Percentiles rank a stretch among this genome's conserved stretches.
Evolutionary conservation across 2,329 filamentous ascomycete genomes (phyloP).

Genomic region (Harringtonia lauricola): DNA sequence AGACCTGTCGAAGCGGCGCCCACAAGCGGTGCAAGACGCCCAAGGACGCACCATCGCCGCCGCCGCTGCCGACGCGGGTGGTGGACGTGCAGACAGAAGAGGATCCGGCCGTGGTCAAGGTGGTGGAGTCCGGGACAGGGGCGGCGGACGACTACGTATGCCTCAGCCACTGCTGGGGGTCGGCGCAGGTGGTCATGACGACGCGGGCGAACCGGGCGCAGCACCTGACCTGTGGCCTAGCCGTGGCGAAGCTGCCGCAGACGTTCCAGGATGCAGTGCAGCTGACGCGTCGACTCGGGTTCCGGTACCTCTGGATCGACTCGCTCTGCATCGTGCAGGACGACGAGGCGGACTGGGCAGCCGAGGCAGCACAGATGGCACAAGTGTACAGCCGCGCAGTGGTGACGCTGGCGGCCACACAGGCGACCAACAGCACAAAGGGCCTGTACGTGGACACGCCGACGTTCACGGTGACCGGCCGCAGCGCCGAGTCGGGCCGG

Average conservation of each 20-base stretch:
- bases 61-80: too few species aligned
- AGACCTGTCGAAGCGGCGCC: too few species aligned
- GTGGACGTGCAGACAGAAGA: too few species aligned
- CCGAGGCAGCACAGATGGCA: neutral
- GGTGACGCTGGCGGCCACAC: neutral
- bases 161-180: slow-evolving; percentile 1
- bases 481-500: neutral
- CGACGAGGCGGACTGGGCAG: neutral
- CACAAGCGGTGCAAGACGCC: too few species aligned
- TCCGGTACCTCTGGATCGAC: neutral
- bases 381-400: neutral
- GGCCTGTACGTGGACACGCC: neutral
- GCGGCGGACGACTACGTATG: too few species aligned
- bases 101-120: too few species aligned
- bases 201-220: neutral
- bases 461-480: neutral
- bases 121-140: too few species aligned
- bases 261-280: neutral
- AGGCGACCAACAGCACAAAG: neutral
- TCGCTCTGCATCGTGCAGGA: slow-evolving; percentile 1
- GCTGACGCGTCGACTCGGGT: neutral
- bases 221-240: neutral
- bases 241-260: neutral
- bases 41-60: too few species aligned
- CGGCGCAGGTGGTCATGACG: neutral